Evolutionary conservation across 768 basidiomycete genomes (phyloP), one percentile per base, ranked within the genome.

Genomic region (Calocybe gangraenosa): DNA sequence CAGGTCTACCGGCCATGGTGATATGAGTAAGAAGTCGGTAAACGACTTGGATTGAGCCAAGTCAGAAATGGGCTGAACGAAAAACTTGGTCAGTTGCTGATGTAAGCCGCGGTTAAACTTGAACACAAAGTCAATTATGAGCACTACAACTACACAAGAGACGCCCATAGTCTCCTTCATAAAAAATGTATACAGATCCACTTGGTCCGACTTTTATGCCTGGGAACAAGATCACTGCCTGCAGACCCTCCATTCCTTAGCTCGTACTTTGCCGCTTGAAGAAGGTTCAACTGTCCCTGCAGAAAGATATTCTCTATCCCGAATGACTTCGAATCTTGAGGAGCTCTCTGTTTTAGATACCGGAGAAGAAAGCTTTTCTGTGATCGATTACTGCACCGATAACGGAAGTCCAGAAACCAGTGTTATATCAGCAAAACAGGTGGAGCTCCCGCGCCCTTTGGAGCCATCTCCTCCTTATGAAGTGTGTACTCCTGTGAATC

Each of bases 1-100:
- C 91, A 42, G 80, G 84, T 70, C 85, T 88, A 59, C 64, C 68
- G 35, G 61, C 44, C 49, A 51, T 59, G 42, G 41, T 44, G 40
- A 40, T n/a, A n/a, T n/a, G n/a, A 37, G 20, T 20, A 15, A 39
- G 37, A 38, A 39, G 37, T 14, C 7, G 42, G 32, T 20, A 22
- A 42, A 22, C n/a, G 41, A 34, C 41, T n/a, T 34, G 18, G 22
- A 40, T n/a, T 30, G 21, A 15, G 32, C 7, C 25, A 20, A 32
- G 8, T 32, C 21, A 14, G 31, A n/a, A 31, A 31, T 20, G 13
- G 1, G 19, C 33, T 14, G 21, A 32, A 3, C 15, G 7, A 34
- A 42, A 42, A 33, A 19, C 11, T 28, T 28, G 5, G 28, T 19
- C 30, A 3, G 20, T 10, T 10, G 32, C 11, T 42, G 32, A 42